Evolutionary conservation across 164 flowering plant species (phyloP), one percentile per base, ranked within the genome.

Genomic region (Vitis rotundifolia): DNA sequence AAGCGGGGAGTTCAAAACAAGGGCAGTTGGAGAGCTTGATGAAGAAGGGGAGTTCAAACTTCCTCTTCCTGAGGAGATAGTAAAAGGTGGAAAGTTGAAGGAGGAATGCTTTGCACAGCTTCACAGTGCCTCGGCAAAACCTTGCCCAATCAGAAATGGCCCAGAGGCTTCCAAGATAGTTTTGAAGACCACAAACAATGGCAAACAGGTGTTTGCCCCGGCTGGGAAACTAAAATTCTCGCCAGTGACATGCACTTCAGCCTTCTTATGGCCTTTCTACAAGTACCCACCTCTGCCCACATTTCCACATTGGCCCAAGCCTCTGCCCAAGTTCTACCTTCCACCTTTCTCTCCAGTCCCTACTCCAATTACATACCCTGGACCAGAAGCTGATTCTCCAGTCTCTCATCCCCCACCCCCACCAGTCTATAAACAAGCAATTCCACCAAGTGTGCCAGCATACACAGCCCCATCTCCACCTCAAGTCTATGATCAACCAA

Each of bases 61-160:
- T 0, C 61, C 71, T 1, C 82, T 94, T 49, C 86, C 91, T 2
- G 28, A 68, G 2, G 86, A 87, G 29, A 71, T 90, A 3, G 66
- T 80, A 11, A 47, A 84, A 63, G 79, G 84, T 51, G 93, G 85
- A 13, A 72, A 76, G 22, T 59, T 87, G 51, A 87, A 78, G 48
- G 88, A 90, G 65, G 90, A 91, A 67, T 94, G 98, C 80, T 87
- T 74, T 69, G 96, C 92, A 7, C 91, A 85, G 58, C 85, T 94
- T 47, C 89, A 84, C 61, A 85, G 91, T 69, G 87, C 89, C 14
- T 64, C 92, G 0, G 67, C 71, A 4, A 8, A 75, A 0, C 88
- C 96, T 3, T 91, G 98, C 73, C 87, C 96, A 1, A 76, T 84
- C 8, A 75, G 73, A 50, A 70, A 74, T 48, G 92, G 87, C 22